Conservation (phyloP, 108 stramenopile species). For the Nannochloropsis gaditana region DNA sequence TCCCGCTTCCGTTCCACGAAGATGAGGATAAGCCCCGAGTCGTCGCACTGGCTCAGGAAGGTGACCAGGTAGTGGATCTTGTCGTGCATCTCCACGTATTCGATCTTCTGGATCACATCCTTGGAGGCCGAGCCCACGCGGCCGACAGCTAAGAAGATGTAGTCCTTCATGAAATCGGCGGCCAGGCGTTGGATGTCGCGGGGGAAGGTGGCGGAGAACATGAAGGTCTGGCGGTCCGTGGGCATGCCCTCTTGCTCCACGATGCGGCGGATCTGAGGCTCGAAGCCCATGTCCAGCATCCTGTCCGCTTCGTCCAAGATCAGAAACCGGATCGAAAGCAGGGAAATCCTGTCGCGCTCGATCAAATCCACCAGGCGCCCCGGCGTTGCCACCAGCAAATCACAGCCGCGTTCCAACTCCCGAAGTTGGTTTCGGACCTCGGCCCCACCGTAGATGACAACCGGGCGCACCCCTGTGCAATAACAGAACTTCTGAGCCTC, state of each 20-base stretch:
- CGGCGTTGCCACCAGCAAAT: slow-evolving; percentile 90
- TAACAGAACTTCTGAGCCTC: slow-evolving; percentile 92
- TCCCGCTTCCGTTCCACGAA: slow-evolving; percentile 96
- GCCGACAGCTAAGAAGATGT: slow-evolving; percentile 93
- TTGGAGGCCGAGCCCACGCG: slow-evolving; percentile 83
- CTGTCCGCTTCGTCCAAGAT: slow-evolving; percentile 94
- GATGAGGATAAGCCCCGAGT: slow-evolving; percentile 80
- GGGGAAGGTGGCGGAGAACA: slow-evolving; percentile 98
- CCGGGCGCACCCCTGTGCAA: slow-evolving; percentile 83
- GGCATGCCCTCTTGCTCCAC: slow-evolving; percentile 64
- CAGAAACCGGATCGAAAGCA: slow-evolving; percentile 71
- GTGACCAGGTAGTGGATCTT: slow-evolving; percentile 77
- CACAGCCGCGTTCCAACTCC: slow-evolving; percentile 58
- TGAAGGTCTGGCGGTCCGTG: slow-evolving; percentile 75
- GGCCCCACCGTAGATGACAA: slow-evolving; percentile 96
- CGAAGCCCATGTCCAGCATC: slow-evolving; percentile 97
- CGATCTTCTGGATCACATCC: slow-evolving; percentile 81
- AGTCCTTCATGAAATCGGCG: slow-evolving; percentile 85
- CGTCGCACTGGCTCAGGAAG: slow-evolving; percentile 43
- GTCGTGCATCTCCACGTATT: slow-evolving; percentile 82
- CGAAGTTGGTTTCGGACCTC: slow-evolving; percentile 66
- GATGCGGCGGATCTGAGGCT: slow-evolving; percentile 97
- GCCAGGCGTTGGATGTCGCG: slow-evolving; percentile 92
- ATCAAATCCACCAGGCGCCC: slow-evolving; percentile 86
- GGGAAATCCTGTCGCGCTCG: slow-evolving; percentile 77